phyloP scores from a whole-genome alignment of 164 flowering plant species.

The Chimonanthus praecox region DNA sequence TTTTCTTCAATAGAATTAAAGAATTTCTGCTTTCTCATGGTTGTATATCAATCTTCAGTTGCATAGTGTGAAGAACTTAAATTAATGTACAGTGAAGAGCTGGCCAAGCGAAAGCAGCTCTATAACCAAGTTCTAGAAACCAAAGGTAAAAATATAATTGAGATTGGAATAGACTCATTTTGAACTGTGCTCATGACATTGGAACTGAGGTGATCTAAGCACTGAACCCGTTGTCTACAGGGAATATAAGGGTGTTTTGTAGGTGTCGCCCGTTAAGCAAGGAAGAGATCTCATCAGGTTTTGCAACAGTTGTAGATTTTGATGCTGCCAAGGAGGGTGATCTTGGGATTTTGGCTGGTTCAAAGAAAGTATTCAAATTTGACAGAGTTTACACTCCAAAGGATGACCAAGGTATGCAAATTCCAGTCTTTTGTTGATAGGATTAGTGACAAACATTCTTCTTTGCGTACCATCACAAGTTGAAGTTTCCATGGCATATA shows the following conservation, averaged over 20 bases:
- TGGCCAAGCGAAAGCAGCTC: constrained; percentile 63
- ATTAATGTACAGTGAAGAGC: constrained; percentile 68
- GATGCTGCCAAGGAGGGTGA: constrained; percentile 86
- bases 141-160: constrained; percentile 42
- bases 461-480: no score
- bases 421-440: not conserved
- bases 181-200: not conserved
- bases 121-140: constrained; percentile 68
- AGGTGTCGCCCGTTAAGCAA: constrained; percentile 80
- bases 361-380: constrained; percentile 67
- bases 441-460: no score
- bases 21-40: not conserved
- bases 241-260: constrained; percentile 89
- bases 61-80: constrained; percentile 85
- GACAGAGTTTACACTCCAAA: constrained; percentile 77
- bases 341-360: constrained; percentile 47
- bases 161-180: not conserved
- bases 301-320: constrained; percentile 56
- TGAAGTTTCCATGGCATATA: no score
- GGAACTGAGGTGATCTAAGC: not conserved
- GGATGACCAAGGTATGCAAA: constrained; percentile 66
- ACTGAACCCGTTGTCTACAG: constrained; percentile 27
- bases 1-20: not conserved
- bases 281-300: constrained; percentile 45
- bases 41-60: constrained; percentile 37